Evolutionary conservation across 2,329 filamentous ascomycete species (phyloP), one percentile per base, ranked within the genome.

Genomic region (Fusarium sp.): DNA sequence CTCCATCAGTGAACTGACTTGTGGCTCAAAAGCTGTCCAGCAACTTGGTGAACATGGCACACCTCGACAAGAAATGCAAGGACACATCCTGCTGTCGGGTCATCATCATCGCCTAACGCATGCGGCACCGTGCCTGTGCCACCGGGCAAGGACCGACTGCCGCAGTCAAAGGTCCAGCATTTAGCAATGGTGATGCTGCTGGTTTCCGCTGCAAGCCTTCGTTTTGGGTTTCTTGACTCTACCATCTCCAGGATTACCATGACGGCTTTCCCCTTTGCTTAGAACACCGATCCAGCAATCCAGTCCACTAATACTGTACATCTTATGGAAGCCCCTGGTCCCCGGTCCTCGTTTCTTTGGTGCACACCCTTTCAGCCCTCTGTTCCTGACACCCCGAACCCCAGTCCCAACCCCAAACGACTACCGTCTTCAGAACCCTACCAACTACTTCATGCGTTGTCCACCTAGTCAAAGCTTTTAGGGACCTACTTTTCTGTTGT

Each of bases 401-500:
- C 73, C 66, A 74, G 72, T 67, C 68, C 57, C 54, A 72, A 67
- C 70, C 69, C 73, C 72, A 74, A 75, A 75, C 74, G 70, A 74
- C 73, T 73, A 74, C 72, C 66, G 72, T 75, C 72, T 73, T 75
- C 70, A 66, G 66, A 72, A 74, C 72, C 72, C 65, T 73, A 74
- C 72, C 68, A 58, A 52, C 58, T 64, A 56, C 65, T 72, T 75
- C 69, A 75, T 75, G 74, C 72, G 73, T 62, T 75, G 65, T 74
- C 61, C 68, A 66, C 72, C 68, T 65, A 69, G 66, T 69, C 73
- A 74, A 67, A 74, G 73, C 70, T 67, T 64, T 69, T 56, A 54
- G 46, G 65, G 60, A 73, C 65, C 66, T 71, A 58, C 59, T 68
- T 69, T 59, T 67, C 67, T 64, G 60, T 61, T 61, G 73, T 69